Base-by-base conservation (phyloP, 176 grass and related monocot genomes). In the Juncus effusus region DNA sequence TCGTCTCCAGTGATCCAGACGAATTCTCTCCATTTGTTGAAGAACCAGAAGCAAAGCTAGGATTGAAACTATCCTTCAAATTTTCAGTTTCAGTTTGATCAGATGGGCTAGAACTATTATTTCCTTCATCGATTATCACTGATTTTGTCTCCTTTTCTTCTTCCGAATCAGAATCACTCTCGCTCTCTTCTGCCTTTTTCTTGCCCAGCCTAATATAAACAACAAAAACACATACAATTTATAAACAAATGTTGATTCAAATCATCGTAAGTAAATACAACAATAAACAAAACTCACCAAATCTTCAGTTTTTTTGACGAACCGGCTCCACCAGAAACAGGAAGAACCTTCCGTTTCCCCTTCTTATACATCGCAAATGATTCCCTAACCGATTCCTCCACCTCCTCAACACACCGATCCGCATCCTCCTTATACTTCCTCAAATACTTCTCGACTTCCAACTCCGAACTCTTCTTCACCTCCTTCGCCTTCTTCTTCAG, bases 401-500 rank as follows among this genome's bases (percentile, higher is more conserved):
- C 82, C 38, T 80, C 80, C 13, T 67, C 84, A 57, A 99, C 76
- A 38, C 88, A 99, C 59, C 72, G 76, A 75, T 99, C 85, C 0
- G 94, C 68, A 67, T 93, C 88, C 83, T 84, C 82, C 7, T 83
- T 81, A 38, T 78, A 99, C 73, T 99, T 93, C 75, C 92, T 85
- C 2, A 99, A 64, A 73, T 92, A 99, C 40, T 93, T 99, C 49
- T 93, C 86, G n/a, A 99, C 94, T 54, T 82, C 88, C 39, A 7
- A 41, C 67, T 36, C 54, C 0, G 82, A 79, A 40, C 59, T 80
- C 57, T 37, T 79, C 15, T 63, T 69, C 60, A 38, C 83, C 65
- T 93, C 88, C 69, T 99, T 99, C 3, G 94, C 77, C 69, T 89
- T 93, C 73, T 99, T 99, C 60, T 80, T 89, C 39, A 99, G 68